These are phyloP conservation scores for Tremellales sp. DNA, from an alignment of 1,284 basidiomycete species.

Conservation along the genomic window DNA sequence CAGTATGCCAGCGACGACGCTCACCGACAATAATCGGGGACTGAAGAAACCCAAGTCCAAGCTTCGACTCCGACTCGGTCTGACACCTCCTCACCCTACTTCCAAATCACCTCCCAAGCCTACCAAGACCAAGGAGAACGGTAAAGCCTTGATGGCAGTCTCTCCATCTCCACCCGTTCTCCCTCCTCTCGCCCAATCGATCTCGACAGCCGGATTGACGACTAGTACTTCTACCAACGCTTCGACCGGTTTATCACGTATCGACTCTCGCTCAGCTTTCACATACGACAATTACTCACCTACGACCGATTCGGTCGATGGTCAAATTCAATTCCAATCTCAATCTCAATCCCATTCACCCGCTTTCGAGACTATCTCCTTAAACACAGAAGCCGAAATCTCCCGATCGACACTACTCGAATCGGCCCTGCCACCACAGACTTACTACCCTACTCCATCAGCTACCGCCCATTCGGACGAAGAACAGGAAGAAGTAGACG, in stretches of 20 bases:
- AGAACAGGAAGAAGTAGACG: slow-evolving; percentile 1
- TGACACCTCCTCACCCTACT: slow-evolving; percentile 25
- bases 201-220: background rate
- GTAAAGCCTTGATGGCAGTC: no score
- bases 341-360: background rate
- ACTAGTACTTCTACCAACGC: slow-evolving; percentile 7
- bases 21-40: no score
- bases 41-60: slow-evolving; percentile 35
- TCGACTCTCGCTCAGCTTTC: slow-evolving; percentile 23
- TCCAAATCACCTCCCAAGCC: background rate
- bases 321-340: background rate
- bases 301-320: slow-evolving; percentile 1
- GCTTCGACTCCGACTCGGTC: slow-evolving; percentile 36
- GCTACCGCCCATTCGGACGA: background rate
- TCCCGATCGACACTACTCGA: background rate
- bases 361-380: slow-evolving; percentile 31
- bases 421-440: background rate
- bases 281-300: slow-evolving; percentile 11
- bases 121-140: no score
- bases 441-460: background rate
- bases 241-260: slow-evolving; percentile 6
- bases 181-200: no score
- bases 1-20: no score
- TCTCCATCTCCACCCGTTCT: no score
- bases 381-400: slow-evolving; percentile 4